Evolutionary conservation across 441 rosid species (phyloP), one percentile per base, ranked within the genome.

Genomic region (Manihot esculenta): DNA sequence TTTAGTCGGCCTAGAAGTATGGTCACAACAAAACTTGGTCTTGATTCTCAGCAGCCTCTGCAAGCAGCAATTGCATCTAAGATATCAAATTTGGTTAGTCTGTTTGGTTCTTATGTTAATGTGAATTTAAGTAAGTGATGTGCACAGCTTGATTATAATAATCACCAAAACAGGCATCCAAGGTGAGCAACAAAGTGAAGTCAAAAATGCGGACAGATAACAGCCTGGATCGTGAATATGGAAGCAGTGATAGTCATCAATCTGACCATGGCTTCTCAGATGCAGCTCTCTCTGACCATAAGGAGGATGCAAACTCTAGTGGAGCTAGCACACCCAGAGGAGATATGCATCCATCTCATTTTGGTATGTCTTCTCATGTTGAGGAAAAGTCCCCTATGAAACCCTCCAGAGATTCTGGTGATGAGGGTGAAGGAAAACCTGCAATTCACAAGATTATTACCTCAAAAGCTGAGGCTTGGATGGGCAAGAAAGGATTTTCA

Each of bases 321-420:
- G 96, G 94, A 66, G 92, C 93, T 76, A 92, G 92, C 78, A 90
- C 99, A 49, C 97, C 98, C 23, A 85, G 94, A 77, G 99, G 93
- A 68, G 93, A 86, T 75, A 63, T 78, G 62, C 72, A 80, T 70
- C 87, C 72, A 26, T 83, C 85, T 69, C 82, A 90, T 63, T 89
- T 89, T 72, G 87, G 91, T 80, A 84, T 81, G 47, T 85, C 75
- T 85, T 77, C 86, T 66, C 86, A 74, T 57, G 59, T 56, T 23
- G 93, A 90, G 0, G 93, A 87, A 42, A 90, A 78, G 79, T 75
- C 78, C 41, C 74, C 86, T 2, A 73, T 60, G 9, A 87, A 85
- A 74, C 66, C 79, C 57, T 78, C 79, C 53, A 81, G 81, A 77
- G 90, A 94, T 79, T 87, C 87, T 64, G 84, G 84, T 38, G 92